These are phyloP conservation scores for Aureobasidium sp. DNA, from an alignment of 2,329 filamentous ascomycete genomes.

Conservation along the genomic window DNA sequence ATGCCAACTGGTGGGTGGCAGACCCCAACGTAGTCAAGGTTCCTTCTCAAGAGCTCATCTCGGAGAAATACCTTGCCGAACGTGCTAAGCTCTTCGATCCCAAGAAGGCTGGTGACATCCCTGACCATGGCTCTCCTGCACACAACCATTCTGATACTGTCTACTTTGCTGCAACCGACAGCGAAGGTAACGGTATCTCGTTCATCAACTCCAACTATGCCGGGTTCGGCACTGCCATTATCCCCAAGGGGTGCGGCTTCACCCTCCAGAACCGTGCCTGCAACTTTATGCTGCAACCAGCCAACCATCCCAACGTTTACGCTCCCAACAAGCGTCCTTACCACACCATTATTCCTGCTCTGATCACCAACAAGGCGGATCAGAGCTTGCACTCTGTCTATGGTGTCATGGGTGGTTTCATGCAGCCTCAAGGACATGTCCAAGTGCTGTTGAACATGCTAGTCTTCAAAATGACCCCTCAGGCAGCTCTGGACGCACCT, in stretches of 20 bases:
- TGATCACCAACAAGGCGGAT: conserved; percentile 71
- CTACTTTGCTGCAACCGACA: conserved; percentile 81
- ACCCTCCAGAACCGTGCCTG: conserved; percentile 88
- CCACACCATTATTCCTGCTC: conserved; percentile 92
- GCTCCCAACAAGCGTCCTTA: conserved; percentile 82
- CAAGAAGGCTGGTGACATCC: conserved; percentile 40
- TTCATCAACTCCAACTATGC: conserved; percentile 96
- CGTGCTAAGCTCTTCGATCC: conserved; percentile 55
- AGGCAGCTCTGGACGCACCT: conserved; percentile 83
- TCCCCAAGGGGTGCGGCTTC: conserved; percentile 81
- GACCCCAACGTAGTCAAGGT: conserved; percentile 68
- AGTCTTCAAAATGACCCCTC: conserved; percentile 70
- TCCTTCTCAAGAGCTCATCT: conserved; percentile 61
- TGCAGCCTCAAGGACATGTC: conserved; percentile 95
- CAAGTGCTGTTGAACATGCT: conserved; percentile 88
- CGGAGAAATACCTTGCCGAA: conserved; percentile 62
- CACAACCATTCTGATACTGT: conserved; percentile 85
- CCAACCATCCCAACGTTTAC: conserved; percentile 68
- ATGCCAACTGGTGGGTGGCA: conserved; percentile 81
- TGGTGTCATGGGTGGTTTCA: conserved; percentile 96
- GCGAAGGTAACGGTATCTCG: conserved; percentile 76
- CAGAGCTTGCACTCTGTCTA: conserved; percentile 74
- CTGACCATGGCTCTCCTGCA: conserved; percentile 72
- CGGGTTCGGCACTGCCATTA: conserved; percentile 78
- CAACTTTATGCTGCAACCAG: conserved; percentile 63